Evolutionary conservation across 257 asterid species (phyloP), one percentile per base, ranked within the genome.

Genomic region (Buddleja alternifolia): DNA sequence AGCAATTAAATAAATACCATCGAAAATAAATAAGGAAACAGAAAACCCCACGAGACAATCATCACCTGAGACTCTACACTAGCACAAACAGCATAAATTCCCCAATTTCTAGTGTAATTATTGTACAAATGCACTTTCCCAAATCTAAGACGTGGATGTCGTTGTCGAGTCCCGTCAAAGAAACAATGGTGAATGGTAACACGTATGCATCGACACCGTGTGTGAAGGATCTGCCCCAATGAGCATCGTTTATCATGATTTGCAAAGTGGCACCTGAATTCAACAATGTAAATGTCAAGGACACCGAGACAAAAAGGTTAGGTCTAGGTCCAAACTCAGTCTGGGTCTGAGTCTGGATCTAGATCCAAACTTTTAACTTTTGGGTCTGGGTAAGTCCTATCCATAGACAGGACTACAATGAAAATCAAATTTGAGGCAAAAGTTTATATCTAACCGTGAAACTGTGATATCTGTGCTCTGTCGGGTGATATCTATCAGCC

Each of bases 111-210:
- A 41, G 94, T 88, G 74, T 85, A 93, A 37, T 88, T 90, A 62
- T 93, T 93, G 75, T 90, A 93, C 77, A 93, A 70, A 78, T 93
- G 98, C 12, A 93, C 98, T 74, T 74, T 93, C 29, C 72, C 98
- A 58, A 85, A 93, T 56, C 98, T 80, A 68, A 93, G 96, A 34
- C 98, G 89, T n/a, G 98, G 98, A 48, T 93, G 97, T 15, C 98
- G 70, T 79, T 93, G 98, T 45, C 89, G 72, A 3, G 98, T 93
- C 65, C 97, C 98, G 58, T 93, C 84, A 23, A 93, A 93, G 81
- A 90, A 90, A 59, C 98, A 90, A 71, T 93, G 98, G 82, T 93
- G 98, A 69, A 93, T 82, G n/a, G 96, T 93, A 32, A 90, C 90
- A 15, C 84, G 65, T 6, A 93, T 93, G 76, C 89, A 78, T 79